A percentile compares a stretch with the other conserved stretches of the same genome.
These are phyloP conservation scores for Trichoderma asperelloides DNA, from an alignment of 495 filamentous ascomycete genomes.

Conservation along the genomic window DNA sequence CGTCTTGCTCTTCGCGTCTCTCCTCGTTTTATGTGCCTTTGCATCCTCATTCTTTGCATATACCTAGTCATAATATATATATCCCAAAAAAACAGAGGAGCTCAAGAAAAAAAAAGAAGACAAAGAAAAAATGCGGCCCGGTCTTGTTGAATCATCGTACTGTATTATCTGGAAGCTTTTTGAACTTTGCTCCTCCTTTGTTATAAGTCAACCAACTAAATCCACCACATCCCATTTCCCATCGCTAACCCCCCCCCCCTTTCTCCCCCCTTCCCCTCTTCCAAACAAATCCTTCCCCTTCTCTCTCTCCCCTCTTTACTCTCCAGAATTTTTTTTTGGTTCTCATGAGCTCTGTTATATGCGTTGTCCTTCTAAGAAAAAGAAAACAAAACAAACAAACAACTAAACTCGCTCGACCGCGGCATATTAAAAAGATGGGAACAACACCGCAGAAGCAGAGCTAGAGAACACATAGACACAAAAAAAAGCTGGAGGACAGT, in stretches of 20 bases:
- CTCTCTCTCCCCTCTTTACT: not conserved
- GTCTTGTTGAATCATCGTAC: conserved; percentile 7
- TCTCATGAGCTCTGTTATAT: not conserved
- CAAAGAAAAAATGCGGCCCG: conserved; percentile 7
- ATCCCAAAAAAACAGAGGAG: not conserved
- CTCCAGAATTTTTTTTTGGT: conserved; percentile 1
- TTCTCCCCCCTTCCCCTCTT: not conserved
- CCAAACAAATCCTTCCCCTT: not conserved
- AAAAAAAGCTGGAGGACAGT: not conserved
- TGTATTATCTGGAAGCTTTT: conserved; percentile 1
- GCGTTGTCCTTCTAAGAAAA: not conserved
- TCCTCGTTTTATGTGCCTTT: not conserved
- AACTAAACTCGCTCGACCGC: not conserved
- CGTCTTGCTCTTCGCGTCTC: not conserved
- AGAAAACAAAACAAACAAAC: not conserved
- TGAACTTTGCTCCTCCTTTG: not conserved
- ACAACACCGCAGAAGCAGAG: not conserved
- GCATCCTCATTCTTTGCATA: not conserved
- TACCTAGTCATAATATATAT: not conserved
- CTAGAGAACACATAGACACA: not conserved
- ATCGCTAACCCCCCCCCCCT: not conserved
- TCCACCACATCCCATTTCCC: not conserved
- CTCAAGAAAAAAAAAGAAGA: not conserved
- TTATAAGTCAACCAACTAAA: not conserved
- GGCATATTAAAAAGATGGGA: not conserved